phyloP scores from a whole-genome alignment of 2,329 filamentous ascomycete species.

The Chrysoporthe puriensis region DNA sequence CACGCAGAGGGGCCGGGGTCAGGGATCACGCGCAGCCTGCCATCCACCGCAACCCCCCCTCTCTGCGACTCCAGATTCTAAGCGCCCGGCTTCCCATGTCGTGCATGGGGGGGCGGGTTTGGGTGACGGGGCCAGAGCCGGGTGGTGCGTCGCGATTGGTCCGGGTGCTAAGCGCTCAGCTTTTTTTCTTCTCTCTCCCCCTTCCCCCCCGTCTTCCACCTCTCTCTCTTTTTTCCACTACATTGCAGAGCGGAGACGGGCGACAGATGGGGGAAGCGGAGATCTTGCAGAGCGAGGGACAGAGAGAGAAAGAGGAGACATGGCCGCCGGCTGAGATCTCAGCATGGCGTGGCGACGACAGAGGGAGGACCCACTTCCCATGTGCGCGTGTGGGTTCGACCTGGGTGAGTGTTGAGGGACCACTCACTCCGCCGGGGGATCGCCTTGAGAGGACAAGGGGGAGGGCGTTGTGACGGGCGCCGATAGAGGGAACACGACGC shows the following conservation, averaged over 20 bases:
- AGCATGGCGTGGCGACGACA: conserved; percentile 8
- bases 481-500: too few relatives aligned
- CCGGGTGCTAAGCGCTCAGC: conserved; percentile 15
- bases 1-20: conserved; percentile 17
- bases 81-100: conserved; percentile 29
- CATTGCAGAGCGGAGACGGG: neutral
- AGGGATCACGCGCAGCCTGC: conserved; percentile 18
- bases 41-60: neutral
- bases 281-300: too few relatives aligned
- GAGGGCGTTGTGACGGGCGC: too few relatives aligned
- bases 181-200: neutral
- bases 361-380: conserved; percentile 4
- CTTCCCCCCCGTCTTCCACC: too few relatives aligned
- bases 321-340: conserved; percentile 14
- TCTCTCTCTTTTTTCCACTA: neutral
- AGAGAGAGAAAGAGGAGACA: neutral
- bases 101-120: conserved; percentile 18
- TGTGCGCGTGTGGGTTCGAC: conserved; percentile 4
- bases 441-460: too few relatives aligned
- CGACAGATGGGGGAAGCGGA: too few relatives aligned
- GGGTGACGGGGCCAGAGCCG: neutral
- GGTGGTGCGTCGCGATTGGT: conserved; percentile 2
- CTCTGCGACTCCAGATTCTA: conserved; percentile 10
- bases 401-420: neutral
- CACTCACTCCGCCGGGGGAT: too few relatives aligned